Evolutionary conservation across 352 stramenopile genomes (phyloP), one percentile per base, ranked within the genome.

Genomic region (Phytophthora lateralis): DNA sequence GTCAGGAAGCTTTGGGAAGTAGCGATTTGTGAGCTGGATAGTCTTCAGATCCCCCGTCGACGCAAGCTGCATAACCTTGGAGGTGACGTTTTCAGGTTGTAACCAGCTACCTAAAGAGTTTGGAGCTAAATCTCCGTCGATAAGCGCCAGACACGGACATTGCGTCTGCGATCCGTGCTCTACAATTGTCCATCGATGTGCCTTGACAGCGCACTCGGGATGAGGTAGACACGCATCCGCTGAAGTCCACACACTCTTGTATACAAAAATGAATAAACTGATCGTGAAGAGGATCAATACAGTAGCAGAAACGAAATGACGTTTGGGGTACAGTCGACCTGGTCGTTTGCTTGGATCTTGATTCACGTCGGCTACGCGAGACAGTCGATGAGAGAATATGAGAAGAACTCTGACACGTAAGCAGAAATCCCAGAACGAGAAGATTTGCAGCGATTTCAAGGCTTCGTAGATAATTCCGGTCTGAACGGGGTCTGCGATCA

Each of bases 391-490:
- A 7, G 18, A 57, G 10, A 68, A 58, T 0, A 60, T 21, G 9
- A 61, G 15, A 20, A 55, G 32, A 32, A 68, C 52, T 8, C 60
- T 45, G 9, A 68, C n/a, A 7, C 51, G 37, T 6, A 42, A 29
- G 15, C 60, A 50, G 34, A 75, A 79, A 6, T 66, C 57, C 12
- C 68, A 4, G 0, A 50, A 29, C 0, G 69, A 71, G 21, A 56
- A 20, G 6, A 78, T 66, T 18, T 66, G 66, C 1, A 81, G 60
- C 8, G 62, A 77, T 37, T 71, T 60, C 21, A 80, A 46, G 0
- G 24, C 50, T 27, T 63, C 55, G 17, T 52, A 49, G 49, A 76
- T 60, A 14, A 63, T 51, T 18, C 57, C 52, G 0, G 59, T 35
- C 38, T 80, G 53, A 0, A 65, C 48, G 0, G 67, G 70, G 21